phyloP scores from a whole-genome alignment of 495 filamentous ascomycete genomes.

The Cercophora samala region DNA sequence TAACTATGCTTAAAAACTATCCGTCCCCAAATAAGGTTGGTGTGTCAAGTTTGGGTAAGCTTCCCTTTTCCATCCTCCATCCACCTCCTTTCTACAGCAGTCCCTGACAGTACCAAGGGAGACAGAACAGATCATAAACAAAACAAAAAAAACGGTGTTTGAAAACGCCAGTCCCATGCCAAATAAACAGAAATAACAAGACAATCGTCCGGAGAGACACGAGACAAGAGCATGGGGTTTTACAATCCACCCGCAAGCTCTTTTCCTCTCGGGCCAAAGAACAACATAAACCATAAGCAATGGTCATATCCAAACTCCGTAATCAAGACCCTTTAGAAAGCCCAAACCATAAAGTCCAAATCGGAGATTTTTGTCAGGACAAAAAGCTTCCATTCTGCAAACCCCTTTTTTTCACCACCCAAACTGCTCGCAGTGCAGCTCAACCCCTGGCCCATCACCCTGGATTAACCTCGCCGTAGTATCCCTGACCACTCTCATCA shows the following conservation, averaged over 20 bases:
- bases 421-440: constrained; percentile 56
- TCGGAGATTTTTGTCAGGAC: neutral
- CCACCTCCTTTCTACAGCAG: neutral
- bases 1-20: neutral
- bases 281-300: neutral
- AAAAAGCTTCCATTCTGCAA: neutral
- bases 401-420: constrained; percentile 41
- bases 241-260: neutral
- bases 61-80: neutral
- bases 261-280: neutral
- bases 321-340: neutral
- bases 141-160: neutral
- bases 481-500: constrained; percentile 49
- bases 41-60: neutral
- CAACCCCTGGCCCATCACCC: constrained; percentile 48
- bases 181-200: neutral
- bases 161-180: neutral
- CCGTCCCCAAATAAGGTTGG: neutral
- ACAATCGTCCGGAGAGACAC: neutral
- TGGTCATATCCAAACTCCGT: neutral
- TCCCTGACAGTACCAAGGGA: neutral
- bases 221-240: neutral
- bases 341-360: too few species aligned
- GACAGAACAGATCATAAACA: too few species aligned
- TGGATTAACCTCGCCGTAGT: constrained; percentile 49